Evolutionary conservation across 2,329 filamentous ascomycete genomes (phyloP), one percentile per base, ranked within the genome.

Genomic region (Elsinoe ampelina): DNA sequence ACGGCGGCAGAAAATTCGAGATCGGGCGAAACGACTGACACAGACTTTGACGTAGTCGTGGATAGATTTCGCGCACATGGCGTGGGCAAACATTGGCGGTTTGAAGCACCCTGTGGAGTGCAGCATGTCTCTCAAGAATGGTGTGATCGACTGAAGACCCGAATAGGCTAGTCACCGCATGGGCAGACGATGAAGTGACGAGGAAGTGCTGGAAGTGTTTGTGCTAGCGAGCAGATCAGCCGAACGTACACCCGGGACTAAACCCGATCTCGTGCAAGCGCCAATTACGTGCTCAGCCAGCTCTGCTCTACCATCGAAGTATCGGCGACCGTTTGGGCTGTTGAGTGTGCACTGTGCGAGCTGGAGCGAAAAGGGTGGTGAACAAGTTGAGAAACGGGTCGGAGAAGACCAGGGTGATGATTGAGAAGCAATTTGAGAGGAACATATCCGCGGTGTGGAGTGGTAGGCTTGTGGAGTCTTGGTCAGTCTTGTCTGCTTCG

Each of bases 121-220:
- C 10, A 50, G 26, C 12, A 36, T 39, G 48, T 52, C 34, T 50
- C 35, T 38, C 20, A 38, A 51, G 35, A 42, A 61, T 61, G 57
- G 57, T 57, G 58, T 61, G 57, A 61, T 61, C 48, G 59, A 55
- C 35, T 54, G 43, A 39, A 54, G 39, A 34, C 57, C 57, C 26
- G 17, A 50, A 57, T n/a, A 50, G 58, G 51, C 57, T 58, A 59
- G 57, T 15, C 20, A 45, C 20, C 39, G 38, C 48, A 52, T 15
- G 26, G 48, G 48, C 48, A 52, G 52, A 45, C 52, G 52, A 43
- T 13, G 17, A 32, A 32, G 52, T 55, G 52, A 42, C 52, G 39
- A 17, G 11, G 17, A 20, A 39, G 36, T 42, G 20, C 42, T 52
- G 11, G 17, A 22, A 39, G 36, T 42, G 52, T 55, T 52, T 34